phyloP scores from a whole-genome alignment of 768 basidiomycete genomes.

The Daedalea quercina region DNA sequence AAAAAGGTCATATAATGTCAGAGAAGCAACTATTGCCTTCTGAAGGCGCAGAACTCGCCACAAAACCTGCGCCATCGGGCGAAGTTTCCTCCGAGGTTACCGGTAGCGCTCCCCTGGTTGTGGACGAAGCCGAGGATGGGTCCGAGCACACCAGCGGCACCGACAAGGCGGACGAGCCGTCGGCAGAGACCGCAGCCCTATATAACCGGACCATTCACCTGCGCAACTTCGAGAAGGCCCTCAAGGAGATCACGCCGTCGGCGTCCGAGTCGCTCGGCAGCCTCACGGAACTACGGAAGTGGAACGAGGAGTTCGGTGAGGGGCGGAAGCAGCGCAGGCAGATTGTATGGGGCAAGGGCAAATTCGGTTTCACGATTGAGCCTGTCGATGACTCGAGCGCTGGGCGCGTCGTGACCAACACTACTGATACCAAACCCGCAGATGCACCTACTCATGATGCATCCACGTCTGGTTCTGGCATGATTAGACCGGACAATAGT shows the following conservation, averaged over 20 bases:
- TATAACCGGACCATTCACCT: conserved; percentile 35
- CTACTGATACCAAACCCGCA: not conserved
- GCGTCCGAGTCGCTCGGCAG: conserved; percentile 77
- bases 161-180: conserved; percentile 1
- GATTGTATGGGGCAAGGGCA: conserved; percentile 81
- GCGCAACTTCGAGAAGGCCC: conserved; percentile 75
- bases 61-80: no score
- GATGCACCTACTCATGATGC: not conserved
- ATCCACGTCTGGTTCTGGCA: not conserved
- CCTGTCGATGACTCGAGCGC: conserved; percentile 30
- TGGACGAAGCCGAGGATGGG: not conserved
- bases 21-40: no score
- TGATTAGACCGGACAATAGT: not conserved
- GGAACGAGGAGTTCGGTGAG: conserved; percentile 95
- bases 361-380: conserved; percentile 76
- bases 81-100: no score
- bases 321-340: conserved; percentile 60
- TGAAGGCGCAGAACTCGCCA: no score
- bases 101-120: not conserved
- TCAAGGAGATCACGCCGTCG: conserved; percentile 87
- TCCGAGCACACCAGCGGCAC: not conserved
- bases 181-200: conserved; percentile 1
- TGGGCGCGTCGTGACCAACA: conserved; percentile 33
- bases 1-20: no score
- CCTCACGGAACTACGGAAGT: conserved; percentile 70